Conservation (phyloP, 2,329 filamentous ascomycete genomes). For the Apiospora malaysiana region DNA sequence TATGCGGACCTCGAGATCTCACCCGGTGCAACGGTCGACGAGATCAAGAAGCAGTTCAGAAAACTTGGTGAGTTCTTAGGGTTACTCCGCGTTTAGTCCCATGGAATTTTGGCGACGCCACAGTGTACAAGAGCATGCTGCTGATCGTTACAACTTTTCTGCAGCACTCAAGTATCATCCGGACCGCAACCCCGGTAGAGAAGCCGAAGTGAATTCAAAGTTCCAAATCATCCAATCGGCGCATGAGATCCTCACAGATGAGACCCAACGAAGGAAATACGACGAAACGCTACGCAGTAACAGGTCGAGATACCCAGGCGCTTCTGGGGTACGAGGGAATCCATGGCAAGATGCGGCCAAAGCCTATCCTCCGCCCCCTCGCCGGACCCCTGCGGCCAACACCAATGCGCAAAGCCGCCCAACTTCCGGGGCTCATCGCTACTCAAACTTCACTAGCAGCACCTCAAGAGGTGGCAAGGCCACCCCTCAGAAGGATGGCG, state of each 20-base stretch:
- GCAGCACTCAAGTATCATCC: constrained; percentile 85
- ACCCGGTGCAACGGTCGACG: constrained; percentile 69
- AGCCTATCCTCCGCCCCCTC: constrained; percentile 58
- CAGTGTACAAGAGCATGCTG: constrained; percentile 18
- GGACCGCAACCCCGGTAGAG: constrained; percentile 84
- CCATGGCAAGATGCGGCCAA: constrained; percentile 58
- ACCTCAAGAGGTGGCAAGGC: constrained; percentile 31
- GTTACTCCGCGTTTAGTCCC: not conserved
- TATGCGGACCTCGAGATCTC: constrained; percentile 83
- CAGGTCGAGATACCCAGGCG: constrained; percentile 47
- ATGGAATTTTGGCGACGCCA: not conserved
- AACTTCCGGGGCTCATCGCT: constrained; percentile 51
- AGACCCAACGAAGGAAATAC: constrained; percentile 57
- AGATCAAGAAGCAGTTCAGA: constrained; percentile 86
- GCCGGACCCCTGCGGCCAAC: constrained; percentile 35
- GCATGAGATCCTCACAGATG: constrained; percentile 72
- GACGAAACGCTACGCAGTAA: constrained; percentile 52
- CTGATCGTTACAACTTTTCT: constrained; percentile 33
- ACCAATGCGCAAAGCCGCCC: constrained; percentile 27
- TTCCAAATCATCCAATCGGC: constrained; percentile 89
- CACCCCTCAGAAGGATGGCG: constrained; percentile 33
- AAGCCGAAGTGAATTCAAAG: constrained; percentile 78
- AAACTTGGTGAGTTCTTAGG: constrained; percentile 68
- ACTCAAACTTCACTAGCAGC: constrained; percentile 37
- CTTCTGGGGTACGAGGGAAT: constrained; percentile 63